Percentiles rank a stretch among this genome's conserved stretches.
Conservation (phyloP, 306 rosid genomes). For the Arachis stenosperma region DNA sequence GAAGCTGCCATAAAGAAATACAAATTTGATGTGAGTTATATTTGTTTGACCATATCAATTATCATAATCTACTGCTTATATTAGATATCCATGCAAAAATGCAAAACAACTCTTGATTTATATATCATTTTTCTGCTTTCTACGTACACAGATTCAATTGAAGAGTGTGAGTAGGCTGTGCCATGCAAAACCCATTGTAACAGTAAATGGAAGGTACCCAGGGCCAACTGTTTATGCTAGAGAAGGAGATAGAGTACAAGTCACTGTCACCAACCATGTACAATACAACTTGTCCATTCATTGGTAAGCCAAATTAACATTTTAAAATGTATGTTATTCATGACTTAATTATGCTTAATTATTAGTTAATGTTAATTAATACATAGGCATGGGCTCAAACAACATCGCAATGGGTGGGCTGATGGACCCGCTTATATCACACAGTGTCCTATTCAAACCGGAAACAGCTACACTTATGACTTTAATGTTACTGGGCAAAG, state of each 20-base stretch:
- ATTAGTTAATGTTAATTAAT: slow-evolving; percentile 2
- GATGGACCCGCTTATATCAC: slow-evolving; percentile 77
- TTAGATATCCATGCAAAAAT: not conserved
- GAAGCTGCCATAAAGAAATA: slow-evolving; percentile 41
- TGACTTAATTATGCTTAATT: too few species aligned
- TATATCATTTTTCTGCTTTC: not conserved
- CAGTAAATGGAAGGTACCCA: slow-evolving; percentile 69
- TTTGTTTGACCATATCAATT: not conserved
- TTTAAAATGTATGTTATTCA: not conserved
- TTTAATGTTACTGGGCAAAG: slow-evolving; percentile 73
- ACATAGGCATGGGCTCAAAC: slow-evolving; percentile 70
- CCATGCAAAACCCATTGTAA: slow-evolving; percentile 69
- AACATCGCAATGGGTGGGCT: slow-evolving; percentile 70
- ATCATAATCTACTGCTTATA: not conserved
- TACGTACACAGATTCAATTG: slow-evolving; percentile 58
- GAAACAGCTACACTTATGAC: slow-evolving; percentile 58
- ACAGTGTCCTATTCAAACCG: slow-evolving; percentile 63
- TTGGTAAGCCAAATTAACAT: slow-evolving; percentile 44
- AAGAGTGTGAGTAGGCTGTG: slow-evolving; percentile 73
- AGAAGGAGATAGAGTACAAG: slow-evolving; percentile 65
- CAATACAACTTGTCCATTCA: slow-evolving; percentile 75
- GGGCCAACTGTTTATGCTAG: slow-evolving; percentile 68
- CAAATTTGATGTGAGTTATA: slow-evolving; percentile 40
- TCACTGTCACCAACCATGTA: slow-evolving; percentile 73
- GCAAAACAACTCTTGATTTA: not conserved